These are phyloP conservation scores for Polygonum aviculare DNA, from an alignment of 148 eudicot species.

Conservation along the genomic window DNA sequence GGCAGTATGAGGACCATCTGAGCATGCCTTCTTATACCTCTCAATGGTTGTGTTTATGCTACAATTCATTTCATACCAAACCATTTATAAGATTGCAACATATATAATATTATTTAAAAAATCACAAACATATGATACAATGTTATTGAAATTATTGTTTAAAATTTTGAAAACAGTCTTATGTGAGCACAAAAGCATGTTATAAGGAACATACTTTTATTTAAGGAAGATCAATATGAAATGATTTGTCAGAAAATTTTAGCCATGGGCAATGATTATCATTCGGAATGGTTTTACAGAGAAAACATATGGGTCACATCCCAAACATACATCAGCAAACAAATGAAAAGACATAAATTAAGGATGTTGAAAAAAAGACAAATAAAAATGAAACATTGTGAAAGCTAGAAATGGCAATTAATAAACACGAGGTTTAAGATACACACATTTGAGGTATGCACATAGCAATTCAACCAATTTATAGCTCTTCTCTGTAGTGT, in stretches of 20 bases:
- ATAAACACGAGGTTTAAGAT: neutral
- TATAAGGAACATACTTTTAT: neutral
- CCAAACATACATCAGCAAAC: constrained; percentile 1
- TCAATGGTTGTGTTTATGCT: constrained; percentile 63
- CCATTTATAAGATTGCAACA: no score
- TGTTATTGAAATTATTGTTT: no score
- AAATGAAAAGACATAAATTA: constrained; percentile 5
- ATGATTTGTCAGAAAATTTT: neutral
- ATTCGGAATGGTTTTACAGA: neutral
- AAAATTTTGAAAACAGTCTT: no score
- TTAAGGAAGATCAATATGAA: neutral
- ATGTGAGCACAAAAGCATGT: no score
- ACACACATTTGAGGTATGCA: neutral
- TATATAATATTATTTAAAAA: no score
- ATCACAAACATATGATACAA: no score
- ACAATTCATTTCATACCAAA: constrained; percentile 9
- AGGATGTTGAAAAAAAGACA: neutral
- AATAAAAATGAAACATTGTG: neutral
- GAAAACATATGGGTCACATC: constrained; percentile 1
- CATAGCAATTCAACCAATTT: neutral
- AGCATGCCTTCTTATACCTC: constrained; percentile 58
- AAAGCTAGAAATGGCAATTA: neutral
- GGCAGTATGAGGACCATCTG: constrained; percentile 36
- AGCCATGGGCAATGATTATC: neutral
- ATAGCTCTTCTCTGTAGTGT: constrained; percentile 1